Evolutionary conservation across 306 rosid genomes (phyloP).

Genomic region (Boehmeria nivea): DNA sequence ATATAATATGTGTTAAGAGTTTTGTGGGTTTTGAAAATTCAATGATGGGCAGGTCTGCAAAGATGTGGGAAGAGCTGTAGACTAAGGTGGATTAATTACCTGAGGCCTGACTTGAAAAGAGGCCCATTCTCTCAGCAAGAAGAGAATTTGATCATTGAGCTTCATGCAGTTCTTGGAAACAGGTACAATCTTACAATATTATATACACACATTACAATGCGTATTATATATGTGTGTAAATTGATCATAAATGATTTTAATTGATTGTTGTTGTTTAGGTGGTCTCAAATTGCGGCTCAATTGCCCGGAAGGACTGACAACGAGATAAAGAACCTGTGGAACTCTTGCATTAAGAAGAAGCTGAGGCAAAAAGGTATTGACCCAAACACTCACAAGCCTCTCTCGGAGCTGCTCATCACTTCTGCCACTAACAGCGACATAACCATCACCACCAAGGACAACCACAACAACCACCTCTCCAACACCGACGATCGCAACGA

Average conservation of each 20-base stretch:
- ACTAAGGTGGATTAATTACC: conserved; percentile 89
- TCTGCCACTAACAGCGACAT: too few species aligned
- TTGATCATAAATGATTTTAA: background rate
- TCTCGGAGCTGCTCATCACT: too few species aligned
- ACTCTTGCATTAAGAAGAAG: conserved; percentile 89
- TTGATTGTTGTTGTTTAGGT: conserved; percentile 28
- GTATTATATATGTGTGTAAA: conserved; percentile 6
- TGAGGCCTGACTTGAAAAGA: conserved; percentile 93
- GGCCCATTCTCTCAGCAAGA: conserved; percentile 89
- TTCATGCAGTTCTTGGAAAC: conserved; percentile 85
- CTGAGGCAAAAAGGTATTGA: conserved; percentile 84
- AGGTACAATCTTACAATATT: conserved; percentile 31
- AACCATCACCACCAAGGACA: conserved; percentile 30
- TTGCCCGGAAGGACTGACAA: conserved; percentile 92
- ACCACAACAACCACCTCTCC: conserved; percentile 14
- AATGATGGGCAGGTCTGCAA: conserved; percentile 48
- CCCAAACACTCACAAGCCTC: conserved; percentile 81
- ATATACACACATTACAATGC: too few species aligned
- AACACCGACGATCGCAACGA: background rate
- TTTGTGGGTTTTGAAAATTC: conserved; percentile 8
- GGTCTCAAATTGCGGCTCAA: conserved; percentile 97
- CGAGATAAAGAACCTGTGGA: conserved; percentile 91
- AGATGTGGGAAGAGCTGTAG: conserved; percentile 97
- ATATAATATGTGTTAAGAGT: background rate
- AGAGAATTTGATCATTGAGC: conserved; percentile 75